Evolutionary conservation across 2,329 filamentous ascomycete species (phyloP), one percentile per base, ranked within the genome.

Genomic region (Ceratocystis huliohia): DNA sequence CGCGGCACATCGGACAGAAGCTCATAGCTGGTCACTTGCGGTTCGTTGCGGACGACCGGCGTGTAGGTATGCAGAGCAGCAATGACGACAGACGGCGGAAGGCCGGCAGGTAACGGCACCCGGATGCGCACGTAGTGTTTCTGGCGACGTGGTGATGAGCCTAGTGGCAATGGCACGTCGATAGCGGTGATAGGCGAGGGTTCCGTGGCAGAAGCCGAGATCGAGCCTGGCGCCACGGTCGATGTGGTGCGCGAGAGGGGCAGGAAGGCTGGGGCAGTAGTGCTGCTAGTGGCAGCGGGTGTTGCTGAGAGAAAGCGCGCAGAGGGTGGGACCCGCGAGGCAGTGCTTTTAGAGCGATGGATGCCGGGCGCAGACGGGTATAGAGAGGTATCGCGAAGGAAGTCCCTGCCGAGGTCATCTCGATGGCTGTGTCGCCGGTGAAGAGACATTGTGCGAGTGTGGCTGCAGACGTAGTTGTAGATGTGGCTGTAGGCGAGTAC

Each of bases 41-140:
- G 73, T 33, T 78, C 76, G 69, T 78, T 75, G 69, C 69, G 72
- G 70, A 80, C 78, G 68, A 80, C 74, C 44, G 78, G 75, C 48
- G 73, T 72, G 69, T 76, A 75, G 62, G 74, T 72, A 50, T 79
- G 77, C 2, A 81, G 73, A 13, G 74, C 72, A 30, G 72, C 71
- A 68, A 80, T 53, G 67, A 80, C 75, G 50, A 72, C 71, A 7
- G 72, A 68, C 0, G 78, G 76, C 5, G 76, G 70, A 22, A 79
- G 70, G 50, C 70, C 71, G 41, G 74, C 70, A 20, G 79, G 79
- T n/a, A 80, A 73, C 13, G 78, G 76, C 64, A 77, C 72, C 63
- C 75, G 72, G 46, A 79, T 75, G 65, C 73, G 73, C 68, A 79
- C 72, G 28, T 72, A 63, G 53, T 67, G 53, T 17, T 57, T 59